Percentiles rank a stretch among this genome's conserved stretches.
Evolutionary conservation across 257 asterid genomes (phyloP).

Genomic region (Petrea volubilis): DNA sequence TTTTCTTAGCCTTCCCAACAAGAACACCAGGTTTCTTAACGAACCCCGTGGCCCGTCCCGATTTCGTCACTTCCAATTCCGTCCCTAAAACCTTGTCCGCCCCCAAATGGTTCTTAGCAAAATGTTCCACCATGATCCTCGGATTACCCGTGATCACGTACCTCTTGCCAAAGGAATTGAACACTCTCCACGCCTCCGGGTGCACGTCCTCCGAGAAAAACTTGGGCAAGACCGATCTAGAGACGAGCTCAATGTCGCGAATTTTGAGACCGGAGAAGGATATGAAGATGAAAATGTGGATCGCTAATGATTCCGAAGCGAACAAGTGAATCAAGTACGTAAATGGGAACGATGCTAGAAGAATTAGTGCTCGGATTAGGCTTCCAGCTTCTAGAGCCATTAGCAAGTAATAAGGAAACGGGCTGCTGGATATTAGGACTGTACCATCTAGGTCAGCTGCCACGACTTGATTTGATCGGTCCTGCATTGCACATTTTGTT

Average conservation of each 20-base stretch:
- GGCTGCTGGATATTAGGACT: constrained; percentile 47
- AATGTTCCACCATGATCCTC: constrained; percentile 76
- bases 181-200: constrained; percentile 63
- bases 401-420: constrained; percentile 81
- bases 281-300: constrained; percentile 47
- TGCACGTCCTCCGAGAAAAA: constrained; percentile 78
- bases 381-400: constrained; percentile 84
- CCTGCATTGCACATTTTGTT: constrained; percentile 48
- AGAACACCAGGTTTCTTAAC: constrained; percentile 70
- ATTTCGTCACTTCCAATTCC: constrained; percentile 59
- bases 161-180: constrained; percentile 67
- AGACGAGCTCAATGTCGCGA: constrained; percentile 68
- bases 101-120: constrained; percentile 61
- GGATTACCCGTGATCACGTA: constrained; percentile 69
- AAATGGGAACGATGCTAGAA: constrained; percentile 48
- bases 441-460: constrained; percentile 80
- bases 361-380: constrained; percentile 58
- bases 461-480: constrained; percentile 56
- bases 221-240: constrained; percentile 75
- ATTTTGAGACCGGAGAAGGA: constrained; percentile 59
- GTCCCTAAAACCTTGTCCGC: constrained; percentile 82
- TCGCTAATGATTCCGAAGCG: constrained; percentile 60
- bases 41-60: constrained; percentile 74
- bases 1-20: constrained; percentile 46
- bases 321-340: constrained; percentile 43